Evolutionary conservation across 2,329 filamentous ascomycete genomes (phyloP), one percentile per base, ranked within the genome.

Genomic region (Fusarium veterinarium): DNA sequence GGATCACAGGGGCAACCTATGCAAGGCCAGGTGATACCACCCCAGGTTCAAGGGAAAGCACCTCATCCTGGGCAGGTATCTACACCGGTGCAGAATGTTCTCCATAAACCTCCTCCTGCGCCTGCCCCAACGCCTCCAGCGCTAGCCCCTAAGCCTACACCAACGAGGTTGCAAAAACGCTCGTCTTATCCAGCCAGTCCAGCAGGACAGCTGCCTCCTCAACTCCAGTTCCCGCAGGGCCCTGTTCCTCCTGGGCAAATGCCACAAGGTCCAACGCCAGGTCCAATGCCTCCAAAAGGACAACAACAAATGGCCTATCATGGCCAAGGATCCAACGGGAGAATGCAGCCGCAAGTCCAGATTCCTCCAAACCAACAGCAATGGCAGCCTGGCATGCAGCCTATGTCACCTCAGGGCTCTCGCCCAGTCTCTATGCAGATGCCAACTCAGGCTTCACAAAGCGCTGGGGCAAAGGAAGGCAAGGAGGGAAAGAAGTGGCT

Each of bases 401-500:
- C 74, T 6, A 66, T 62, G 11, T 66, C 66, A 45, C 37, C 60
- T 9, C 71, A 68, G 16, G 52, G 44, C 6, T 33, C 46, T 33
- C 75, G 67, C 11, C 75, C 72, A 12, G 73, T 69, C 6, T 72
- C 73, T 4, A 60, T 74, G 23, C 76, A 75, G 8, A 58, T 72
- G n/a, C 75, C 69, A 4, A 48, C 71, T n/a, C 64, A 69, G 48
- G 38, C 63, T 10, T 45, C 58, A 8, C 62, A 69, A 11, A 75
- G 72, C 37, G 70, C 73, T 16, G 71, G 67, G 2, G 64, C 73
- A 10, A 77, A 75, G 38, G 75, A 77, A 44, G 71, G 71, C 17
- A 74, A 74, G 17, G 71, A 68, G 5, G 59, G 67, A 19, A 77
- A 76, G 67, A 77, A 72, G 58, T 77, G 76, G 76, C 44, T 77